Conservation (phyloP, 2,329 filamentous ascomycete species). For the Xylaria arbuscula region DNA sequence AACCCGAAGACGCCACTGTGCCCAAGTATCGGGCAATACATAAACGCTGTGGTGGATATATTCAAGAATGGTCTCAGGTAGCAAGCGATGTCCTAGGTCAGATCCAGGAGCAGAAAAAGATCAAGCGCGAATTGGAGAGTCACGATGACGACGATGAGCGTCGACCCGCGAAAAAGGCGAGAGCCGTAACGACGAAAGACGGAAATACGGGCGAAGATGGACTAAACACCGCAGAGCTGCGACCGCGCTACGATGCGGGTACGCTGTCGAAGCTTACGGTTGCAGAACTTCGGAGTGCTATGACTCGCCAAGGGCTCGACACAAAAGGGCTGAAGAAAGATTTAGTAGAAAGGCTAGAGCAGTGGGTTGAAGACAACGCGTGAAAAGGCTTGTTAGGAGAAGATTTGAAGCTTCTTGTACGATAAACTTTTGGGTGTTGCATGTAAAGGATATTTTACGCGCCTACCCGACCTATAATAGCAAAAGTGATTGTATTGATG, state of each 20-base stretch:
- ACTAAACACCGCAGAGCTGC: constrained; percentile 61
- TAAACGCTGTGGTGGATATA: constrained; percentile 83
- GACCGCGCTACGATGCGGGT: constrained; percentile 57
- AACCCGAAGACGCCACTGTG: constrained; percentile 78
- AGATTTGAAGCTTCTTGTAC: not conserved
- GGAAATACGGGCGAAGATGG: constrained; percentile 48
- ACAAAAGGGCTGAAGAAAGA: constrained; percentile 65
- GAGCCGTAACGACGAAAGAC: constrained; percentile 49
- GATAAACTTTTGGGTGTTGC: too few species aligned
- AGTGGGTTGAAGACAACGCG: constrained; percentile 64
- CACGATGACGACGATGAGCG: constrained; percentile 52
- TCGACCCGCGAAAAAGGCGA: constrained; percentile 60
- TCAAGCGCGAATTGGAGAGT: constrained; percentile 64
- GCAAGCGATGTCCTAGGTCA: constrained; percentile 67
- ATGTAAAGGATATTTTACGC: too few species aligned
- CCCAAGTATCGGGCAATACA: constrained; percentile 89
- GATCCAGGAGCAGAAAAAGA: constrained; percentile 53
- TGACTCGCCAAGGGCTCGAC: constrained; percentile 60
- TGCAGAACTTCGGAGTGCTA: constrained; percentile 61
- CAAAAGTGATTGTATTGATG: too few species aligned
- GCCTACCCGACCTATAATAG: too few species aligned
- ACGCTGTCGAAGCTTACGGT: constrained; percentile 66
- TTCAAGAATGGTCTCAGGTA: constrained; percentile 79
- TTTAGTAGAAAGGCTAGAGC: constrained; percentile 65
- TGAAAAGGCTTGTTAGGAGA: constrained; percentile 8